A percentile compares a stretch with the other conserved stretches of the same genome.
Evolutionary conservation across 805 yeast species (phyloP).

Genomic region (Starmerella khaoyaiensis): DNA sequence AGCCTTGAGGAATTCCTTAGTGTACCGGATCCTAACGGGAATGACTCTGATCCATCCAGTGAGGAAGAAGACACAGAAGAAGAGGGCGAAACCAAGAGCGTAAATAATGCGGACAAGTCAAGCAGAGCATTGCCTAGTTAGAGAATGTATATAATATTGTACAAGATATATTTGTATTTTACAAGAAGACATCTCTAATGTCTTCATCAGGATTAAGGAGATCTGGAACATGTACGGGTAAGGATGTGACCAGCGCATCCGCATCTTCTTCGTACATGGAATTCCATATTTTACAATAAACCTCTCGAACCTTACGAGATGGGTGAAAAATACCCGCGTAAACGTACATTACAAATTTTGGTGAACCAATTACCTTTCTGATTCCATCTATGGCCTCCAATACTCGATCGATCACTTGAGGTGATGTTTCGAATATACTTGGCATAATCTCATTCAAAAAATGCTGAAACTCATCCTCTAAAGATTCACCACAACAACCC

Average conservation of each 20-base stretch:
- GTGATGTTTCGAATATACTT: constrained; percentile 84
- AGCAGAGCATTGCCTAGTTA: constrained; percentile 2
- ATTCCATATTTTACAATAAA: constrained; percentile 80
- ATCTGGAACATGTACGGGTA: constrained; percentile 42
- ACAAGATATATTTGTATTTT: not conserved
- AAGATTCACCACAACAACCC: constrained; percentile 60
- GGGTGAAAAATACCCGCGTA: constrained; percentile 92
- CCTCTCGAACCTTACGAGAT: constrained; percentile 68
- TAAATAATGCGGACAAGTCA: constrained; percentile 24
- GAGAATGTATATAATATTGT: constrained; percentile 8
- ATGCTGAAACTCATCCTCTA: constrained; percentile 75
- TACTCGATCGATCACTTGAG: constrained; percentile 79
- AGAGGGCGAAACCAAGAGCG: constrained; percentile 25
- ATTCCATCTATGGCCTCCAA: constrained; percentile 67
- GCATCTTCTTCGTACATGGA: constrained; percentile 56
- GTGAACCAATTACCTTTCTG: constrained; percentile 62
- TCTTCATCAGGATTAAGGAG: constrained; percentile 3
- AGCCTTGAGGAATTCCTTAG: constrained; percentile 80
- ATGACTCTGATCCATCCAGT: constrained; percentile 1
- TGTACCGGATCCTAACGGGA: constrained; percentile 2
- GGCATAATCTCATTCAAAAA: constrained; percentile 72
- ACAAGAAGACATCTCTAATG: constrained; percentile 35
- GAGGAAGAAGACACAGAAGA: constrained; percentile 25
- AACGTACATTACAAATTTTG: constrained; percentile 56
- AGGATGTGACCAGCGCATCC: constrained; percentile 70